Base-by-base conservation (phyloP, 148 eudicot genomes). In the Camellia japonica region DNA sequence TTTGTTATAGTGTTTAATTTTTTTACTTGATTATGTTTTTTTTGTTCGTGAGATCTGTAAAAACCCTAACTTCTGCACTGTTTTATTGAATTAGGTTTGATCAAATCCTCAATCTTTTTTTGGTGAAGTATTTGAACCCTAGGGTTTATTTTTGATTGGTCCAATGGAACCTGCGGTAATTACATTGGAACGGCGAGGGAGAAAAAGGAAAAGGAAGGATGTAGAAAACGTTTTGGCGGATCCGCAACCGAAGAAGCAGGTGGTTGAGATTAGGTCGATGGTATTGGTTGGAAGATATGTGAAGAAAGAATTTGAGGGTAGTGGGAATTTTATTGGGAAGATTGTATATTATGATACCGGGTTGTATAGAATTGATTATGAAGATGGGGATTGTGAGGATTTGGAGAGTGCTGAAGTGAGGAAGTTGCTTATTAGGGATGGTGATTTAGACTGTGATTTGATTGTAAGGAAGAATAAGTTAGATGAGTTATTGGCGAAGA, bases 361-460 rank as follows among this genome's bases (percentile, higher is more conserved):
- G 13, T 84, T 96, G 84, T 96, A 92, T 80, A 90, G 97, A 87
- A 84, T 96, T 78, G 90, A 90, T 61, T 96, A 96, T 30, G 99
- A 93, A 83, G 99, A 96, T 89, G 99, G 98, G 78, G 97, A 96
- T 86, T 88, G 80, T 79, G 98, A 96, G 88, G 99, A 96, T 87
- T 78, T 93, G 83, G 92, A 91, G 60, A 87, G 91, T 66, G 81
- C 74, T 16, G 99, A 93, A 84, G 81, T 89, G 77, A 89, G 83
- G 43, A 83, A 72, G 79, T 85, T 73, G 83, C 79, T 93, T 81
- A 85, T 93, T 23, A 83, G 62, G 73, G 91, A 90, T 71, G 84
- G 41, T 8, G 83, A 79, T 49, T 86, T 90, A 73, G 90, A 80
- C 83, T 88, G 87, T 41, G 90, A 81, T n/a, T 87, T 90, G 83